These are phyloP conservation scores for Podospora pseudoanserina DNA, from an alignment of 495 filamentous ascomycete species.

Conservation along the genomic window DNA sequence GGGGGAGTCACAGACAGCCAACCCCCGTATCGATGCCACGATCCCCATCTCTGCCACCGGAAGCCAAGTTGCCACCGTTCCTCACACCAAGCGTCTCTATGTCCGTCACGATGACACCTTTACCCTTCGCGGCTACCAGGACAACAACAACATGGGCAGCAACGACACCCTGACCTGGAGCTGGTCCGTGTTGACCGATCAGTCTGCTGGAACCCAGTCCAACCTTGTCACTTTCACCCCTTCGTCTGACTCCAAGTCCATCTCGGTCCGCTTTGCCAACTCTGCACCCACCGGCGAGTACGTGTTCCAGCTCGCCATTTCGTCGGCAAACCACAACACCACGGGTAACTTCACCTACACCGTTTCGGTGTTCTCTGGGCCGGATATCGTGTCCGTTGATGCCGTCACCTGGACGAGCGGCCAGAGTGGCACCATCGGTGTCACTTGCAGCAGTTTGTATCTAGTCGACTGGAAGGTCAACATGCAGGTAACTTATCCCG, in stretches of 20 bases:
- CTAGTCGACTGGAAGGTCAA: constrained; percentile 19
- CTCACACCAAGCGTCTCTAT: constrained; percentile 7
- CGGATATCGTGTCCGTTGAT: constrained; percentile 13
- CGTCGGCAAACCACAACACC: constrained; percentile 14
- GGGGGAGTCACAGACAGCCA: constrained; percentile 1
- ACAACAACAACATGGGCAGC: constrained; percentile 14
- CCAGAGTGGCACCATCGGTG: constrained; percentile 22
- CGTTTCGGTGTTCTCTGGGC: constrained; percentile 19
- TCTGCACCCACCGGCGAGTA: constrained; percentile 17
- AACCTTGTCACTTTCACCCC: constrained; percentile 21
- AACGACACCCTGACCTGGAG: constrained; percentile 14
- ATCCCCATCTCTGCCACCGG: constrained; percentile 14
- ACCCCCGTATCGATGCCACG: constrained; percentile 13
- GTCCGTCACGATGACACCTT: constrained; percentile 22
- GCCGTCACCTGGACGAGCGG: constrained; percentile 19
- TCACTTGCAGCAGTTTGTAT: constrained; percentile 21
- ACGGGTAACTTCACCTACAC: constrained; percentile 17
- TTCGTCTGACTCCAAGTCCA: constrained; percentile 11
- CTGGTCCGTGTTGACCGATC: constrained; percentile 16
- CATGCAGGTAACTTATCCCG: constrained; percentile 26
- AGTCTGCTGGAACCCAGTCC: constrained; percentile 16
- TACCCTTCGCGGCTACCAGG: constrained; percentile 18
- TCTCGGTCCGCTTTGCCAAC: constrained; percentile 15
- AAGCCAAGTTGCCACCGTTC: background rate
- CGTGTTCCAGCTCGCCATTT: constrained; percentile 18